phyloP scores from a whole-genome alignment of 179 eudicot species.

The Silene vulgaris region DNA sequence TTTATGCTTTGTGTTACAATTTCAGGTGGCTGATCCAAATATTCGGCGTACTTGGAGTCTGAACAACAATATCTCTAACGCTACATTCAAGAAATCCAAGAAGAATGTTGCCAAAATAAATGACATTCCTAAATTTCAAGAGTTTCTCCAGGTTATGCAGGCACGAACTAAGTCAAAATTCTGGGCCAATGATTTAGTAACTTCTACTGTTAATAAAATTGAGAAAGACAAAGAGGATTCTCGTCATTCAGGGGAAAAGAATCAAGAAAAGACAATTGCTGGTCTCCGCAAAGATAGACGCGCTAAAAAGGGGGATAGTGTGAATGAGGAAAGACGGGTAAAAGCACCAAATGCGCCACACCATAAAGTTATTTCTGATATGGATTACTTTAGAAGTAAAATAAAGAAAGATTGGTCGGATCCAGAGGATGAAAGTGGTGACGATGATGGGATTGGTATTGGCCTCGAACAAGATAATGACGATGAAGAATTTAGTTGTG shows the following conservation, averaged over 20 bases:
- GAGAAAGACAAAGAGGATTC: conserved; percentile 22
- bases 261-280: conserved; percentile 16
- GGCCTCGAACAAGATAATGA: conserved; percentile 20
- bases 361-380: conserved; percentile 50
- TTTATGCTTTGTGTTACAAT: background rate
- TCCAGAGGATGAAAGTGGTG: conserved; percentile 43
- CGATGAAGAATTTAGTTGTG: conserved; percentile 19
- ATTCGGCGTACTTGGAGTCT: conserved; percentile 92
- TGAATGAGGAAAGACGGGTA: conserved; percentile 27
- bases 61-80: conserved; percentile 29
- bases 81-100: conserved; percentile 25
- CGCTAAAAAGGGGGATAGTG: conserved; percentile 25
- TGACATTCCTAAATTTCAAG: conserved; percentile 56
- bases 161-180: conserved; percentile 64
- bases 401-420: no score
- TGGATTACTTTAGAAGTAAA: conserved; percentile 81
- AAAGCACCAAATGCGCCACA: conserved; percentile 25
- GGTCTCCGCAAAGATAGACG: conserved; percentile 26
- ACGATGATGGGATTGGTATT: conserved; percentile 17
- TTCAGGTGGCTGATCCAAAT: conserved; percentile 75
- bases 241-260: no score
- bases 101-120: conserved; percentile 23
- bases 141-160: conserved; percentile 73
- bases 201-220: conserved; percentile 35
- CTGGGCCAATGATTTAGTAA: conserved; percentile 77